Base-by-base conservation (phyloP, 108 stramenopile genomes). In the Discostella pseudostelligera region DNA sequence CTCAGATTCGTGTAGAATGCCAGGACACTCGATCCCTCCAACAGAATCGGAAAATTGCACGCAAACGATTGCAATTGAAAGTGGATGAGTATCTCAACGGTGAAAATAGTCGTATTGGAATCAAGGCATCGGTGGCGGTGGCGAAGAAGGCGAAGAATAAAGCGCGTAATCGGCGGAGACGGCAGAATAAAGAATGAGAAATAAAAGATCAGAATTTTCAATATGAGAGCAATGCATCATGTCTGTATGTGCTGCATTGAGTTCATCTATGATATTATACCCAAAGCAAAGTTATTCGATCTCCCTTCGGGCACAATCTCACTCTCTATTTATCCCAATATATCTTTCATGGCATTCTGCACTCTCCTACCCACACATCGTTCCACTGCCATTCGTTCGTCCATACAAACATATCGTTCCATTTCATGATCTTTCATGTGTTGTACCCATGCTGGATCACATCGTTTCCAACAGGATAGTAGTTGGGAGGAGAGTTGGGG, bases 41-140 rank as follows among this genome's bases (percentile, higher is more conserved):
- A 56, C 90, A 93, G 69, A 96, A 96, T 59, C 79, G 95, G 29
- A 96, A 93, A 49, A 90, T 93, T 71, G 95, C 92, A 0, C 53
- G 95, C 0, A 93, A 88, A 57, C 83, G 88, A 20, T 62, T 96
- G 46, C 73, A 63, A 35, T 57, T 85, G 24, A 93, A 96, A 64
- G 53, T 96, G 12, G 95, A 96, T 62, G 87, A 82, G 35, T 74
- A 74, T n/a, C 69, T 88, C 39, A 88, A 96, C 68, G 94, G 94
- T 3, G 80, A 69, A 0, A 65, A 75, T 14, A 88, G 87, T 54
- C 70, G 70, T 40, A 63, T 32, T 9, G 62, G 69, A 19, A 56
- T 83, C 57, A 88, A 88, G 61, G 76, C 79, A 3, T 59, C 75
- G 35, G 81, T 82, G 53, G 83, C 80, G 14, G 63, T 71, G 4